phyloP scores from a whole-genome alignment of 225 moss, liverwort and hornwort genomes.

The Pleurozium schreberi region DNA sequence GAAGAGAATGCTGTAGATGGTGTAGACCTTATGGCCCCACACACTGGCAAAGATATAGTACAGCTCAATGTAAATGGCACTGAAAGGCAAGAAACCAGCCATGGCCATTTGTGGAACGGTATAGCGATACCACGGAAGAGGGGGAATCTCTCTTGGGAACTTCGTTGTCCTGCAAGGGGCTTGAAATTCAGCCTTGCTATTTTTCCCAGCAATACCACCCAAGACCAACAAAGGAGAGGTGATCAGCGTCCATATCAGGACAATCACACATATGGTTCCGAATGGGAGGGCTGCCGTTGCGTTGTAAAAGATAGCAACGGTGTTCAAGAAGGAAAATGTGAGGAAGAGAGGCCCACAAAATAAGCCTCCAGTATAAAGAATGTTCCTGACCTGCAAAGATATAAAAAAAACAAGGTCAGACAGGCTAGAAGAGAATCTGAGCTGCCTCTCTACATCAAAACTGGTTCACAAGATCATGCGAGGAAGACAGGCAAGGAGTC shows the following conservation, averaged over 20 bases:
- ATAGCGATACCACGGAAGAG: constrained; percentile 86
- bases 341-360: constrained; percentile 92
- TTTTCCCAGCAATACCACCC: constrained; percentile 91
- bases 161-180: constrained; percentile 90
- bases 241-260: constrained; percentile 85
- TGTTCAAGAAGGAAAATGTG: constrained; percentile 81
- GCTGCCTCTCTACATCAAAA: neutral
- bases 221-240: constrained; percentile 81
- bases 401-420: neutral
- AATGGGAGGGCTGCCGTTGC: constrained; percentile 94
- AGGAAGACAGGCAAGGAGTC: neutral
- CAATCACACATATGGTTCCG: constrained; percentile 81
- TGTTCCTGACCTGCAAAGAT: constrained; percentile 66
- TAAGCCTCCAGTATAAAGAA: constrained; percentile 70
- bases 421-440: neutral
- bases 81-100: constrained; percentile 95
- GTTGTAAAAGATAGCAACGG: constrained; percentile 85
- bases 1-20: constrained; percentile 93
- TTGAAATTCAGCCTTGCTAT: constrained; percentile 83
- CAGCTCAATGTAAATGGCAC: constrained; percentile 96
- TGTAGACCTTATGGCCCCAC: constrained; percentile 94
- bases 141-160: constrained; percentile 80
- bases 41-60: constrained; percentile 95
- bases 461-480: neutral
- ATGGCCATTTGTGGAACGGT: constrained; percentile 97